Conservation (phyloP, 1,139 yeast genomes). For the Protomyces gravidus region DNA sequence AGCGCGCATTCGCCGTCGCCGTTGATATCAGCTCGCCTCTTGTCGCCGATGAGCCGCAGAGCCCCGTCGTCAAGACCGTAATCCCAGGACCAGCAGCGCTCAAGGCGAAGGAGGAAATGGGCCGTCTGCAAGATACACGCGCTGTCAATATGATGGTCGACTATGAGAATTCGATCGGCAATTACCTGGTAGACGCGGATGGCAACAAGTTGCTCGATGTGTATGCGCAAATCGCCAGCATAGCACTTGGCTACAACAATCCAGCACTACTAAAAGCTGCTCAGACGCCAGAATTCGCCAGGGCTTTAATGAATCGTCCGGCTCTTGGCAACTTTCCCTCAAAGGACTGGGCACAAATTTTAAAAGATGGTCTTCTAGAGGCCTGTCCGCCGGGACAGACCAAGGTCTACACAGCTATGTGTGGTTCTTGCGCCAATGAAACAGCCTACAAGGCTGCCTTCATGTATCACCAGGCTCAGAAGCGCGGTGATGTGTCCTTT, state of each 20-base stretch:
- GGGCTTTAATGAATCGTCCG: conserved; percentile 69
- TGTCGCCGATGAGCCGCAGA: conserved; percentile 61
- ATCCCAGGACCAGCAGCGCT: conserved; percentile 64
- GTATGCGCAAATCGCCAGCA: conserved; percentile 73
- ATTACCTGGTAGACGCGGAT: conserved; percentile 67
- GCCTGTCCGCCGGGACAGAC: conserved; percentile 70
- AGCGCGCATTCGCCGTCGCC: conserved; percentile 8
- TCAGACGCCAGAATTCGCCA: conserved; percentile 58
- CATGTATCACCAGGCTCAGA: conserved; percentile 64
- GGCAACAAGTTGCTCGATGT: conserved; percentile 66
- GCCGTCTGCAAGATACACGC: conserved; percentile 57
- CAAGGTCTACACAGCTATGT: conserved; percentile 66
- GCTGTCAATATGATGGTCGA: conserved; percentile 67
- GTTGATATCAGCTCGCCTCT: conserved; percentile 21
- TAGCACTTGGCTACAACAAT: conserved; percentile 74
- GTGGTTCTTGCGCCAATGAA: conserved; percentile 83
- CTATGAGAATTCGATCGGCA: conserved; percentile 63
- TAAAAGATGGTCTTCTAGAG: conserved; percentile 53
- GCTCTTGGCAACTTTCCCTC: conserved; percentile 76
- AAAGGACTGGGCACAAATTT: conserved; percentile 55
- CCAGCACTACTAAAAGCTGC: conserved; percentile 63
- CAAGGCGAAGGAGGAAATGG: conserved; percentile 48
- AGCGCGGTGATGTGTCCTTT: conserved; percentile 49
- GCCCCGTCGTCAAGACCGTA: conserved; percentile 52
- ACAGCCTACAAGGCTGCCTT: conserved; percentile 81